Base-by-base conservation (phyloP, 2,329 filamentous ascomycete species). In the Colletotrichum paranaense region DNA sequence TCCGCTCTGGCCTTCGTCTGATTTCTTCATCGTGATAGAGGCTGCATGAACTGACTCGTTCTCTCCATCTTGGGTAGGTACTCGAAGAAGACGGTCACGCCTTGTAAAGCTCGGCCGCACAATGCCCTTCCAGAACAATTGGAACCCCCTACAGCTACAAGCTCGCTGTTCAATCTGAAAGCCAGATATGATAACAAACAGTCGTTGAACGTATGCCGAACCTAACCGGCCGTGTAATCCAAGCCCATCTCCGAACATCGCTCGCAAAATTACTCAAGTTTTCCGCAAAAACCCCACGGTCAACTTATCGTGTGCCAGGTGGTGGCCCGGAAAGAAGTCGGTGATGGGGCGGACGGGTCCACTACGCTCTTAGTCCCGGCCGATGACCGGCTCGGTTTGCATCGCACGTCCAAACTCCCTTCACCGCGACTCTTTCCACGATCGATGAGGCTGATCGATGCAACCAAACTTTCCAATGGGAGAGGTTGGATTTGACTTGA, bases 321-420 rank as follows among this genome's bases (percentile, higher is more conserved):
- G 19, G 19, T 49, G 42, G 19, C 19, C 46, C 65, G 65, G 56
- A 62, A 28, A 62, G 55, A 35, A 42, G 64, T 67, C 66, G 57
- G 66, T 46, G 46, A 60, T 68, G 57, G 66, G 28, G 42, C 32
- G 38, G 38, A 16, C 16, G 38, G 38, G 38, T 19, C 38, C n/a
- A 22, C 28, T 30, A 60, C 66, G 32, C 19, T 58, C 16, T 35
- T 26, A 58, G 28, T 49, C 58, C 46, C 66, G 14, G 38, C 38
- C 66, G 58, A 68, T 68, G 59, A 68, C 66, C 66, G 66, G 66
- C 66, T 42, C 66, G 32, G 38, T 30, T 63, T 63, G 66, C 32
- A 42, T 68, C 59, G 67, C 67, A 30, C 59, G 24, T 68, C 32
- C 56, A 42, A 11, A 2, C 9, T 6, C 49, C 9, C 65, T n/a